Evolutionary conservation across 495 filamentous ascomycete genomes (phyloP), one percentile per base, ranked within the genome.

Genomic region (Xylaria venustula): DNA sequence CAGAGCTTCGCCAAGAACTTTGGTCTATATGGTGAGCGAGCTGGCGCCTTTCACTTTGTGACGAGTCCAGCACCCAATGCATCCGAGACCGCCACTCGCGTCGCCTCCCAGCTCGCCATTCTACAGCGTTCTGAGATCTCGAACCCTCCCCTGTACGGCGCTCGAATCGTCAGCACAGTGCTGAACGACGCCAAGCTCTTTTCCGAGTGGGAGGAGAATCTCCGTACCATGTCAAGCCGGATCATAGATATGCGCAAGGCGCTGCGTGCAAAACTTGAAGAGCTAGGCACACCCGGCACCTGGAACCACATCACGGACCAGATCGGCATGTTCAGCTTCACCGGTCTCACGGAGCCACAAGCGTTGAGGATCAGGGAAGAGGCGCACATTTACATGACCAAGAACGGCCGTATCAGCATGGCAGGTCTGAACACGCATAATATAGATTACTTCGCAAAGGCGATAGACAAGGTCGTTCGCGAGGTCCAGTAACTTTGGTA

Each of bases 291-390:
- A 1, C 93, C 93, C 0, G 95, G 94, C 3, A 87, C 83, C 11
- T 98, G 94, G 94, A 88, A 91, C 58, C 94, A 99, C 75, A 96
- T 99, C 71, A 96, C 92, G 8, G 88, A 94, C 62, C 94, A 99
- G 83, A 99, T 99, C 73, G 94, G 94, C 68, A 99, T 99, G 94
- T 99, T 99, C 78, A 93, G 89, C 70, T 99, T 95, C 73, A 99
- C 94, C 2, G 94, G 94, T 0, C 72, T 99, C 73, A 87, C 71
- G 1, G 93, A 97, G 81, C 69, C 81, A 50, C 94, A 99, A 75
- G 94, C 96, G n/a, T 67, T 84, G 74, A 85, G 86, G 73, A 71
- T 99, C 61, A 81, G 90, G 53, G 83, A 87, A 48, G 87, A 93
- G 64, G 88, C 80, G 67, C 95, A 98, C 71, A 82, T 99, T 37